Conservation (phyloP, 2,329 filamentous ascomycete genomes). For the Polychaeton citri region DNA sequence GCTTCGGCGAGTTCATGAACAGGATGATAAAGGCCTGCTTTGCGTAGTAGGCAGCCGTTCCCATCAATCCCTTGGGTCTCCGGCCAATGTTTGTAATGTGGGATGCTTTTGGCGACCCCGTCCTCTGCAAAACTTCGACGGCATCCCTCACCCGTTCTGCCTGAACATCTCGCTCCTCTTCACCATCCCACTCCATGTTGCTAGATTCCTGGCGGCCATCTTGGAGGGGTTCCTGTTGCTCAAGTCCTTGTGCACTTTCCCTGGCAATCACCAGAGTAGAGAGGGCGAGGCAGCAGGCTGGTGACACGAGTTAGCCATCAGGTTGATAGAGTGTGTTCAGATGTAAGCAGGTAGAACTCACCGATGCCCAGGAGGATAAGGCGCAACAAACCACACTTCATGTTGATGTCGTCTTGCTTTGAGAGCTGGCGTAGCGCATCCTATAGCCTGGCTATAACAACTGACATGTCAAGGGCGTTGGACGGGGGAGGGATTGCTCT, state of each 20-base stretch:
- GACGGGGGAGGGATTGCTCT: too few species aligned
- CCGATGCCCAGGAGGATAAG: not conserved
- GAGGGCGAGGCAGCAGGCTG: not conserved
- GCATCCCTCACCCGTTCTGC: constrained; percentile 30
- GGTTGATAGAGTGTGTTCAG: too few species aligned
- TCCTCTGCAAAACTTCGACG: constrained; percentile 25
- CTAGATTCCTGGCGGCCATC: not conserved
- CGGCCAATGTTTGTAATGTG: constrained; percentile 24
- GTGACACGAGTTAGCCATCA: not conserved
- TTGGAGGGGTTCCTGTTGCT: not conserved
- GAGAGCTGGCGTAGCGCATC: too few species aligned
- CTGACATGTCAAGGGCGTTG: too few species aligned
- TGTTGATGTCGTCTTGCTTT: too few species aligned
- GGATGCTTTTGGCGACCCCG: constrained; percentile 26
- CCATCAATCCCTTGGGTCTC: constrained; percentile 46
- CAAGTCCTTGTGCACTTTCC: not conserved
- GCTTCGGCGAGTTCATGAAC: constrained; percentile 49
- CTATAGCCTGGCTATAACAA: too few species aligned
- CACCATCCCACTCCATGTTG: not conserved
- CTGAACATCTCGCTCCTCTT: not conserved
- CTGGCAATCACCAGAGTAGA: not conserved
- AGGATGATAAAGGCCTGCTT: constrained; percentile 49
- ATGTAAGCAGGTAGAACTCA: not conserved
- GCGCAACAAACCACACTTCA: not conserved
- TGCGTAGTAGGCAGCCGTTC: constrained; percentile 45